phyloP scores from a whole-genome alignment of 208 protist species.

The Leishmania arabica region DNA sequence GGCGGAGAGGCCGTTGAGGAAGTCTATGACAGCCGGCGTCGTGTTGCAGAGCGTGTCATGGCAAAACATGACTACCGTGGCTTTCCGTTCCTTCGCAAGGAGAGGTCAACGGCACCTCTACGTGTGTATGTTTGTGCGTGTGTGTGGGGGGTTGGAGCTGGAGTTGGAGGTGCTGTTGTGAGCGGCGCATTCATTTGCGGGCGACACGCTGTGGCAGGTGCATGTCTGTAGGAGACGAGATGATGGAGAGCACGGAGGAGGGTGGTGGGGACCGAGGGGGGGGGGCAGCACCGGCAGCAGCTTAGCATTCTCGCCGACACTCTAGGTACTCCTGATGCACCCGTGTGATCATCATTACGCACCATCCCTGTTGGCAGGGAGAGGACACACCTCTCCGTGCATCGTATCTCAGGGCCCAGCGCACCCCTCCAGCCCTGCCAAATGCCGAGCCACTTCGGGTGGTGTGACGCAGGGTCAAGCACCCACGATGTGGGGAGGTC shows the following conservation, averaged over 20 bases:
- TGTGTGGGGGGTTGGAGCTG: not conserved
- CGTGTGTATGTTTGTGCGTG: not conserved
- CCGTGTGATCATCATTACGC: not conserved
- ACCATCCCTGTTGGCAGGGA: not conserved
- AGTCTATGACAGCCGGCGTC: constrained; percentile 15
- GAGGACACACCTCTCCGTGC: not conserved
- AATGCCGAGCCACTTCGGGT: not conserved
- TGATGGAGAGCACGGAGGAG: no score
- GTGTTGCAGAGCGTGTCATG: constrained; percentile 18
- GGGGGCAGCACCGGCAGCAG: no score
- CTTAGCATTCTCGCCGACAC: not conserved
- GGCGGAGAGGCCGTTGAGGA: not conserved
- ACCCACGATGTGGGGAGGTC: not conserved
- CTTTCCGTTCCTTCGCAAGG: not conserved
- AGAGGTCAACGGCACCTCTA: not conserved
- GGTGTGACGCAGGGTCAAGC: not conserved
- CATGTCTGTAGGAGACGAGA: no score
- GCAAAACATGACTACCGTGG: constrained; percentile 4
- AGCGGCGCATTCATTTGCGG: no score
- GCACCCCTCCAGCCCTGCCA: not conserved
- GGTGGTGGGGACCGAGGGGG: no score
- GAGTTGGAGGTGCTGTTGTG: not conserved
- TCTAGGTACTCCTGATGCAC: not conserved
- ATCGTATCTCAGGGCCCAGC: not conserved
- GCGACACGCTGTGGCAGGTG: no score